Base-by-base conservation (phyloP, 2,329 filamentous ascomycete species). In the Coniochaeta hoffmannii region DNA sequence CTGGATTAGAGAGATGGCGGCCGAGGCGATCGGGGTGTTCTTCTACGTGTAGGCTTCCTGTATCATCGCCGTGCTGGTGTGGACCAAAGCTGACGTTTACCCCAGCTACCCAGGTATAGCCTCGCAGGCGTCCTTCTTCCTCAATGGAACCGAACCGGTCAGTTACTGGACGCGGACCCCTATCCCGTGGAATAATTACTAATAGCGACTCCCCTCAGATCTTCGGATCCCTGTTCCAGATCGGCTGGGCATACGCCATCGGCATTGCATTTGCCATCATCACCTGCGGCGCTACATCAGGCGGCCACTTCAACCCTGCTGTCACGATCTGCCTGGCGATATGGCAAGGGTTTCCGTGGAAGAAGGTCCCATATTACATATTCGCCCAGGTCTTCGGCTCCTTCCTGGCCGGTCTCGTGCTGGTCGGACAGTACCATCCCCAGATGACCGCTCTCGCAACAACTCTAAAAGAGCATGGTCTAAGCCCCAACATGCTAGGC, bases 261-360 rank as follows among this genome's bases (percentile, higher is more conserved):
- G 80, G 81, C 4, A 82, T 83, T 61, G 76, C 79, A 14, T 80
- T 82, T 60, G 80, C 80, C 46, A 81, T 83, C 65, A 81, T 82
- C 55, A 77, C 74, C 34, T 81, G 78, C 60, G 80, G 72, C 6
- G 68, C 78, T 1, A 78, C 74, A 1, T 79, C 74, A 6, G 80
- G 81, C 56, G 80, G 76, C 1, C 79, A 82, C 60, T 80, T 82
- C 63, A 80, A 81, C 59, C 78, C 78, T 3, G 76, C 73, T 14
- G 71, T 79, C 49, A 78, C 76, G 0, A 66, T 77, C 11, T 69
- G 68, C 35, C 69, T 76, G 59, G 70, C 71, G 3, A 57, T 75
- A 12, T 85, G 77, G 78, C 77, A 82, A 68, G 80, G 77, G 3
- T 84, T 83, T 60, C 80, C 80, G 1, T 80, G 77, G 74, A 76